Percentiles rank a stretch among this genome's conserved stretches.
Conservation (phyloP, 2,329 filamentous ascomycete genomes). For the Aspergillus jensenii region DNA sequence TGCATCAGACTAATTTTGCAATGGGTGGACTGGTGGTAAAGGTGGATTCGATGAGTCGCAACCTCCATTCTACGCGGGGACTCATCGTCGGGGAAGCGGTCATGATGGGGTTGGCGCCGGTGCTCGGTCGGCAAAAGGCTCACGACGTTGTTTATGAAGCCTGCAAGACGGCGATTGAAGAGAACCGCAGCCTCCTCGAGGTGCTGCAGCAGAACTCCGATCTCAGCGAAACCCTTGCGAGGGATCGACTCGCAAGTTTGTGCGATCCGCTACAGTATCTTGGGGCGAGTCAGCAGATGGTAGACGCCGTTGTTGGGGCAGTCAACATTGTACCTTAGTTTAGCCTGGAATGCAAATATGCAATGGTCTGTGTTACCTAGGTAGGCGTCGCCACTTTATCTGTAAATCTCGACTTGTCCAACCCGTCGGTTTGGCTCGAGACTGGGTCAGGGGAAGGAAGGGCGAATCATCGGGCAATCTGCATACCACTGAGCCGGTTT, state of each 20-base stretch:
- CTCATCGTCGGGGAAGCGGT: slow-evolving; percentile 59
- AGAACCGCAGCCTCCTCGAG: slow-evolving; percentile 45
- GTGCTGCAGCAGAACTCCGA: slow-evolving; percentile 40
- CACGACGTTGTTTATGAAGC: slow-evolving; percentile 59
- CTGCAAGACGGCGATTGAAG: slow-evolving; percentile 52
- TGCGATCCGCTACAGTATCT: slow-evolving; percentile 6
- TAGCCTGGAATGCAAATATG: too few relatives aligned
- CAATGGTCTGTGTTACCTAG: too few relatives aligned
- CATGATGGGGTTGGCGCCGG: slow-evolving; percentile 59
- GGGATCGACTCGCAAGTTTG: background rate
- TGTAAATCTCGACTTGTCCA: too few relatives aligned
- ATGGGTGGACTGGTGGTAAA: slow-evolving; percentile 54
- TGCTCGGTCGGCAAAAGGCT: slow-evolving; percentile 53
- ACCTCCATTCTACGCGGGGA: slow-evolving; percentile 52
- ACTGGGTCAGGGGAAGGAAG: too few relatives aligned
- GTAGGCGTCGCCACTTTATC: too few relatives aligned
- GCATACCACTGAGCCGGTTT: too few relatives aligned
- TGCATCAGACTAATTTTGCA: slow-evolving; percentile 57
- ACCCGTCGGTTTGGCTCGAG: too few relatives aligned
- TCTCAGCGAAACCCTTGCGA: slow-evolving; percentile 28
- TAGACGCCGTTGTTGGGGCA: slow-evolving; percentile 1
- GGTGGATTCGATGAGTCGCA: slow-evolving; percentile 49
- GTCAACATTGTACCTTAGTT: too few relatives aligned
- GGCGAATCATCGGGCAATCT: too few relatives aligned
- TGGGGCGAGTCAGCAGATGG: slow-evolving; percentile 5